A percentile compares a stretch with the other conserved stretches of the same genome.
Evolutionary conservation across 495 filamentous ascomycete species (phyloP).

Genomic region (Pyronema domesticum): DNA sequence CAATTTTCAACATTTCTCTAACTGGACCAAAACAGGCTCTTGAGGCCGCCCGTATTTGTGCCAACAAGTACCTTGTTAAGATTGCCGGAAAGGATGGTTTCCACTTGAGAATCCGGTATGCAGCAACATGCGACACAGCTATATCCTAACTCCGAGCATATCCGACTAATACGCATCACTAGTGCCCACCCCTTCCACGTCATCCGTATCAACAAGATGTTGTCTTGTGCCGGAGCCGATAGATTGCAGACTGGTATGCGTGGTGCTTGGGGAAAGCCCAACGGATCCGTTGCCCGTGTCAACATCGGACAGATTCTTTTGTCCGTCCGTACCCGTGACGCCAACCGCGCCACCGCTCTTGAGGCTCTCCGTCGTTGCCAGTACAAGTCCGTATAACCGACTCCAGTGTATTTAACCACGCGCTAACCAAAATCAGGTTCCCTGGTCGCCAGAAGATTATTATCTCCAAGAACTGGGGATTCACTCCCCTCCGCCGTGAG

Average conservation of each 20-base stretch:
- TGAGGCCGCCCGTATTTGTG: constrained; percentile 97
- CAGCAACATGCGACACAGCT: neutral
- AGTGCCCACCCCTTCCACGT: constrained; percentile 97
- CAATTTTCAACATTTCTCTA: neutral
- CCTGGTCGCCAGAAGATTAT: constrained; percentile 99
- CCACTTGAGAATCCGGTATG: constrained; percentile 72
- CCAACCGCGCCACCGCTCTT: constrained; percentile 75
- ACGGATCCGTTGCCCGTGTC: constrained; percentile 93
- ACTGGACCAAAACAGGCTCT: constrained; percentile 38
- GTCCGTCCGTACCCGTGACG: constrained; percentile 87
- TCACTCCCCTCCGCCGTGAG: constrained; percentile 91
- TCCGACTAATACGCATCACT: neutral
- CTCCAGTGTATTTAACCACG: neutral
- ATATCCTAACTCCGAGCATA: neutral
- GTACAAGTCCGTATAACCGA: constrained; percentile 54
- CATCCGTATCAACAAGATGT: constrained; percentile 99
- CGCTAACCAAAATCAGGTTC: constrained; percentile 34
- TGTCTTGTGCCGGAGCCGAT: constrained; percentile 99
- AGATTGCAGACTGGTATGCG: constrained; percentile 99
- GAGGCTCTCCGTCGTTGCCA: constrained; percentile 95
- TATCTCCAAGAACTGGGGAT: constrained; percentile 99
- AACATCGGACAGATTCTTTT: constrained; percentile 98
- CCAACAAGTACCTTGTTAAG: constrained; percentile 99
- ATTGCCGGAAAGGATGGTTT: constrained; percentile 94
- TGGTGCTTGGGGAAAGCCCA: constrained; percentile 98